Conservation (phyloP, 306 rosid species). For the Benincasa hispida region DNA sequence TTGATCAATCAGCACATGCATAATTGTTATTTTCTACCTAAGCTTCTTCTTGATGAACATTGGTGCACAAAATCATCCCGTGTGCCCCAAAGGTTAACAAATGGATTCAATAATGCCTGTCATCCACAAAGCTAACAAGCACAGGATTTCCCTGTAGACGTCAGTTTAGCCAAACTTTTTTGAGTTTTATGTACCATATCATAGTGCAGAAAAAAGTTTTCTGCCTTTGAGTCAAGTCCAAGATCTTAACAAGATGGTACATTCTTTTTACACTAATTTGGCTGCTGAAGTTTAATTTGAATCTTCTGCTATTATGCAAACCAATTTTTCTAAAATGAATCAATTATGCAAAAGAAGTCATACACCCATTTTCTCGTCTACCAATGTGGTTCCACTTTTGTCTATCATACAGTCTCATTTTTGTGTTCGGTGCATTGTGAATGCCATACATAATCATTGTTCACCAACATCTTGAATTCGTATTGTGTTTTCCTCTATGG, state of each 20-base stretch:
- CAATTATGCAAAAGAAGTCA: neutral
- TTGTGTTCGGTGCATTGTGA: too few relatives aligned
- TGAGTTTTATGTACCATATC: neutral
- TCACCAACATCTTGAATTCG: too few relatives aligned
- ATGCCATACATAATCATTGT: too few relatives aligned
- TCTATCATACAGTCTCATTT: too few relatives aligned
- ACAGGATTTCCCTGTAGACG: neutral
- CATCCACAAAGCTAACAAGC: neutral
- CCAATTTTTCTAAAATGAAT: neutral
- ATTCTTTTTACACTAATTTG: neutral
- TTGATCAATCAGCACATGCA: neutral
- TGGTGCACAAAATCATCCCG: neutral
- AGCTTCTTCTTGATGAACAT: neutral
- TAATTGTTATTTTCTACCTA: neutral
- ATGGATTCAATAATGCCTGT: neutral
- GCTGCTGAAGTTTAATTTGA: neutral
- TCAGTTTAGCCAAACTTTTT: neutral
- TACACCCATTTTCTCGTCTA: too few relatives aligned
- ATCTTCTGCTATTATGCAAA: neutral
- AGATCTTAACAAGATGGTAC: neutral
- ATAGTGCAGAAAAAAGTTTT: neutral
- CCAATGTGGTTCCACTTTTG: too few relatives aligned
- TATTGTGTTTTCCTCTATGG: neutral
- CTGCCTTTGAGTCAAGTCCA: neutral
- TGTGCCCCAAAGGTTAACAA: neutral